These are phyloP conservation scores for Botrytis elliptica DNA, from an alignment of 2,329 filamentous ascomycete genomes.

Conservation along the genomic window DNA sequence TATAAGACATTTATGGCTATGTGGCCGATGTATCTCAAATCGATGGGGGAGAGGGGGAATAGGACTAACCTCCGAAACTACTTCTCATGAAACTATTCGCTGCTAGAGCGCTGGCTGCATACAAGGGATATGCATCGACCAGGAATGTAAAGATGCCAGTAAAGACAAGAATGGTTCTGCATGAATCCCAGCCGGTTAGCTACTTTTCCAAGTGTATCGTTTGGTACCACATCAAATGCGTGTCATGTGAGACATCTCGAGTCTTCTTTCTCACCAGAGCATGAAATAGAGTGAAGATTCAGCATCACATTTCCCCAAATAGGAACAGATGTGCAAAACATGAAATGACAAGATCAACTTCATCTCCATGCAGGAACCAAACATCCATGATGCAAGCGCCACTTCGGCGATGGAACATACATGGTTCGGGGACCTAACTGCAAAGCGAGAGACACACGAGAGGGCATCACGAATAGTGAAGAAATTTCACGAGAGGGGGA, in stretches of 20 bases:
- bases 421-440: constrained; percentile 19
- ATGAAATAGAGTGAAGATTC: background rate
- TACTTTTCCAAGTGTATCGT: constrained; percentile 22
- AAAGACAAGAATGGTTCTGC: constrained; percentile 73
- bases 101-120: constrained; percentile 75
- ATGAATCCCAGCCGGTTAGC: constrained; percentile 34
- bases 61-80: constrained; percentile 57
- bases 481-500: constrained; percentile 25
- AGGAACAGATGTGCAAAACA: constrained; percentile 16
- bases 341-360: constrained; percentile 16
- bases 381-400: constrained; percentile 2
- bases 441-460: constrained; percentile 15
- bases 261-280: constrained; percentile 7
- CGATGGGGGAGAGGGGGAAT: background rate
- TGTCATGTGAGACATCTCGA: constrained; percentile 26
- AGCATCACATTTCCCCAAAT: constrained; percentile 18
- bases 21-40: background rate
- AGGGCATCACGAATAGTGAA: constrained; percentile 16
- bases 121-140: constrained; percentile 74
- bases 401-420: constrained; percentile 23
- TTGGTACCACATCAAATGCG: constrained; percentile 30
- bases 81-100: constrained; percentile 80
- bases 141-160: constrained; percentile 82
- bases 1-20: background rate
- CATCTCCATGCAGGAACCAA: constrained; percentile 22